Base-by-base conservation (phyloP, 306 rosid genomes). In the Quercus cerris region DNA sequence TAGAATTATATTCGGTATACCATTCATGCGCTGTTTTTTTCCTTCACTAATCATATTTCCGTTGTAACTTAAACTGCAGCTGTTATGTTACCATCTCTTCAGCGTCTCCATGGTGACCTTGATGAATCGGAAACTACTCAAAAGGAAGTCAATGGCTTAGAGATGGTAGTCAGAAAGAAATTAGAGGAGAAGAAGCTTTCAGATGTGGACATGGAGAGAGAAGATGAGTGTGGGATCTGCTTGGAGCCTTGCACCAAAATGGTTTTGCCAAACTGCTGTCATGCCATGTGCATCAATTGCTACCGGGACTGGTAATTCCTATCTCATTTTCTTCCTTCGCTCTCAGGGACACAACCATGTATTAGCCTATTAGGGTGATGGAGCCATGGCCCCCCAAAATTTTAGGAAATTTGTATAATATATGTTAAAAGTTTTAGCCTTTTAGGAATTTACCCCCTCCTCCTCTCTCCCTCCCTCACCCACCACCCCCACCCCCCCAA, bases 261-360 rank as follows among this genome's bases (percentile, higher is more conserved):
- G 73, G 92, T 91, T 63, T 85, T 91, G 86, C 97, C 97, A 18
- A 81, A 88, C 70, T 93, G 96, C 84, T 93, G 89, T 79, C 97
- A 93, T 73, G 87, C 92, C n/a, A 88, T 93, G 97, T 93, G 97
- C 85, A 86, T 88, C 81, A 86, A 91, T 54, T 93, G 97, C 87
- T 93, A 89, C 84, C 89, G 20, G 8, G 90, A 93, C 78, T 88
- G 94, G 96, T 93, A 86, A 44, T 67, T 67, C 72, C 72, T 35
- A 18, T 23, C 28, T 67, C 7, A 1, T 33, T 19, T 67, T 28
- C 72, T 4, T 6, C 49, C 71, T 33, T 33, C 1, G 0, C 72
- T 7, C 10, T 19, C 54, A 49, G 15, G 54, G 54, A 49, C 54
- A 12, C 15, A 49, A 49, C 54, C 54, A 38, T 11, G 8, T 38